A percentile compares a stretch with the other conserved stretches of the same genome.
phyloP scores from a whole-genome alignment of 805 yeast species.

The Candida adriatica region DNA sequence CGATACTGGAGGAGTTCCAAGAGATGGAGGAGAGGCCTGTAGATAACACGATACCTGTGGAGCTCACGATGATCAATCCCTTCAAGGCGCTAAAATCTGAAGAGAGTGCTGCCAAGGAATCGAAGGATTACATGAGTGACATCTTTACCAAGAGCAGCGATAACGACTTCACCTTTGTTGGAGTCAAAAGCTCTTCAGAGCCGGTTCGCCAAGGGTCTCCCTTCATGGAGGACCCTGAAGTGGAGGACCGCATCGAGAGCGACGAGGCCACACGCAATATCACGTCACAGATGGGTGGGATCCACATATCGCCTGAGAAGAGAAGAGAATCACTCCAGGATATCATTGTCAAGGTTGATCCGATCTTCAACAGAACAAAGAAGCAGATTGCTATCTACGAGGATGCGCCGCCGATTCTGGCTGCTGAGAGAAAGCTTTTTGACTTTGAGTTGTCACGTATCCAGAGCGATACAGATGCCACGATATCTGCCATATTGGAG shows the following conservation, averaged over 20 bases:
- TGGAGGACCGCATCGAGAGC: slow-evolving; percentile 8
- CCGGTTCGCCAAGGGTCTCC: slow-evolving; percentile 13
- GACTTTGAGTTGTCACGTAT: slow-evolving; percentile 15
- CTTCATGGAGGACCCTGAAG: slow-evolving; percentile 16
- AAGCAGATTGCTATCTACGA: slow-evolving; percentile 20
- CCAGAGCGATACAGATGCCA: slow-evolving; percentile 6
- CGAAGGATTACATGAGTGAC: slow-evolving; percentile 18
- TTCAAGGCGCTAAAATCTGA: slow-evolving; percentile 2
- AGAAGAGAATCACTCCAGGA: slow-evolving; percentile 12
- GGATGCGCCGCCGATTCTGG: slow-evolving; percentile 9
- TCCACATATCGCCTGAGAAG: slow-evolving; percentile 23
- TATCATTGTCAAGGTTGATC: slow-evolving; percentile 19
- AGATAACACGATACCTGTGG: slow-evolving; percentile 18
- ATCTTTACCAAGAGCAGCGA: slow-evolving; percentile 9
- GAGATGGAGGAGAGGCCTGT: slow-evolving; percentile 9
- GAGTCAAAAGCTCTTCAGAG: neutral
- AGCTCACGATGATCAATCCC: slow-evolving; percentile 27
- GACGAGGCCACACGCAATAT: slow-evolving; percentile 19
- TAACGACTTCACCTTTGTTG: slow-evolving; percentile 8
- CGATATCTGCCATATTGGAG: slow-evolving; percentile 7
- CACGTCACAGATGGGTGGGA: slow-evolving; percentile 16
- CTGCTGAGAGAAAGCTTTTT: slow-evolving; percentile 11
- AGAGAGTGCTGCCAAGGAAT: slow-evolving; percentile 3
- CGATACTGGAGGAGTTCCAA: slow-evolving; percentile 21
- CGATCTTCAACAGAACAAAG: slow-evolving; percentile 16